Base-by-base conservation (phyloP, 192 early-diverging fungal genomes). In the Spizellomyces sp. region DNA sequence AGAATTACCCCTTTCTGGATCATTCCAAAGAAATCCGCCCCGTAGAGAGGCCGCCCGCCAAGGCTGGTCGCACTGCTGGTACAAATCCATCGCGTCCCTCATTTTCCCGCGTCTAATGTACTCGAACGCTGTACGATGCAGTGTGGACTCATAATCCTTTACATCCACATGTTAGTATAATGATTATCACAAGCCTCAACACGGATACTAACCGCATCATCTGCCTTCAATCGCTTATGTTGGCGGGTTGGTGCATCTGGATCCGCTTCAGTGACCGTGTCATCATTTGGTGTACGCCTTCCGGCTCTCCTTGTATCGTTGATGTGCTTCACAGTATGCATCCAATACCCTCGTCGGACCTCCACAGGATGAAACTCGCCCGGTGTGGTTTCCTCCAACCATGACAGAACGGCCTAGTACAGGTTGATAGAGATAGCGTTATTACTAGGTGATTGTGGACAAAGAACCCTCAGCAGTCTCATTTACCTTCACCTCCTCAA, bases 41-140 rank as follows among this genome's bases (percentile, higher is more conserved):
- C 83, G 74, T 42, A 96, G 74, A 70, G 85, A 88, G 2, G 94
- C 94, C 8, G 93, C 91, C 42, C 87, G 83, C 93, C 93, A 95
- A 7, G 86, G 85, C 66, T 95, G 89, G 62, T 89, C 89, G 67
- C 85, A 84, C 50, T 89, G 80, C 7, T 83, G 70, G 61, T 93
- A 94, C 41, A 94, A 82, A 9, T 91, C 84, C 67, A 90, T 82
- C 2, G 92, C 93, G 15, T 84, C 75, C 9, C 78, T 77, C 12
- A 86, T 45, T 42, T 85, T 73, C 14, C 95, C 95, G 19, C 95
- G 81, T 8, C 94, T 85, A 48, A 94, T 80, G 68, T 90, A 93
- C 66, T 90, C 87, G 80, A 81, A 95, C 8, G 93, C 79, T 10
- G 93, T 86, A 60, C 81, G 81, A 6, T 86, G 69, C 52, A 94